A percentile compares a stretch with the other conserved stretches of the same genome.
Conservation (phyloP, 768 basidiomycete genomes). For the Rhodotorula babjevae region DNA sequence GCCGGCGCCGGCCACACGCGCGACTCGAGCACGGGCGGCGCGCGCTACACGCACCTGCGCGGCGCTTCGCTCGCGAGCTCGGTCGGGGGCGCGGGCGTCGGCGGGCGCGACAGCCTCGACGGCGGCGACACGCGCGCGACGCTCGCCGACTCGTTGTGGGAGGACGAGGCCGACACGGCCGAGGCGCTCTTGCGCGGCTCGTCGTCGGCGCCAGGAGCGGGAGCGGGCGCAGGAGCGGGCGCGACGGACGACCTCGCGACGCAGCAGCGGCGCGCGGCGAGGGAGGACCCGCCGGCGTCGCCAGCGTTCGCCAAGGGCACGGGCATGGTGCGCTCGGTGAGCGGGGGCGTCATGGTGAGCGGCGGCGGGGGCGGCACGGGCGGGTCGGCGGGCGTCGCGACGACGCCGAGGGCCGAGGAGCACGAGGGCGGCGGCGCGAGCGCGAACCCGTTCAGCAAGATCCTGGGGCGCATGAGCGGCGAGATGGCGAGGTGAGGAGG, state of each 20-base stretch:
- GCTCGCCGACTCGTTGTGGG: conserved; percentile 34
- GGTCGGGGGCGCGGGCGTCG: background rate
- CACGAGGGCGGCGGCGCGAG: background rate
- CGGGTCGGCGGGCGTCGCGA: too few species aligned
- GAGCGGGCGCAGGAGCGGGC: background rate
- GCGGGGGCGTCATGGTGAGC: background rate
- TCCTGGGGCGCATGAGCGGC: conserved; percentile 19
- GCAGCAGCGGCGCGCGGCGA: too few species aligned
- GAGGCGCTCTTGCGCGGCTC: too few species aligned
- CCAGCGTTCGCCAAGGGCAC: conserved; percentile 34
- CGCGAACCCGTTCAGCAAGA: conserved; percentile 9
- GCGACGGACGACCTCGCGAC: background rate
- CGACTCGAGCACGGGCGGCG: conserved; percentile 25
- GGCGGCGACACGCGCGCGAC: conserved; percentile 12
- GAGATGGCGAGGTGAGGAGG: background rate
- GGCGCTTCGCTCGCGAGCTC: conserved; percentile 22
- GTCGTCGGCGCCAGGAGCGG: background rate
- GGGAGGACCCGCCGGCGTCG: background rate
- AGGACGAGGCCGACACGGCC: conserved; percentile 11
- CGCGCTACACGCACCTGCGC: conserved; percentile 32
- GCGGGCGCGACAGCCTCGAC: conserved; percentile 14
- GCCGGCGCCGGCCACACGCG: conserved; percentile 10
- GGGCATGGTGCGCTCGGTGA: conserved; percentile 20
- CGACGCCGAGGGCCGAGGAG: background rate
- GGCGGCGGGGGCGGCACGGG: background rate